These are phyloP conservation scores for Claviceps sp. DNA, from an alignment of 2,329 filamentous ascomycete species.

Conservation along the genomic window DNA sequence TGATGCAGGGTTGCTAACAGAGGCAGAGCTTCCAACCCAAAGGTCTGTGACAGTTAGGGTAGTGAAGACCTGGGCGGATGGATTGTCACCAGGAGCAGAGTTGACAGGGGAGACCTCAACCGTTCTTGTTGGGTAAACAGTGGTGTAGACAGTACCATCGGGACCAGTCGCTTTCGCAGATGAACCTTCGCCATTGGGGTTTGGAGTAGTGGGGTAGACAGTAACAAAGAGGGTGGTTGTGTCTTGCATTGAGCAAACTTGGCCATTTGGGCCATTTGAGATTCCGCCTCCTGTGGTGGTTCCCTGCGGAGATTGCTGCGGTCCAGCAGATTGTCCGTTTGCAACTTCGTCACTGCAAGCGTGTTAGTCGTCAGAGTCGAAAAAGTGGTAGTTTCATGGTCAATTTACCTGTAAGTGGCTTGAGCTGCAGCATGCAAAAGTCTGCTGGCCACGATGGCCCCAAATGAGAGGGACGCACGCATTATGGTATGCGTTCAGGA, in stretches of 20 bases:
- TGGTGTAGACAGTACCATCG: conserved; percentile 9
- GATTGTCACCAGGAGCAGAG: conserved; percentile 6
- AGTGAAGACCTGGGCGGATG: conserved; percentile 18
- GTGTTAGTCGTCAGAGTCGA: not conserved
- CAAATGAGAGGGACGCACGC: conserved; percentile 23
- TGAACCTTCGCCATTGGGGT: conserved; percentile 3
- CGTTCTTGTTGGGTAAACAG: conserved; percentile 14
- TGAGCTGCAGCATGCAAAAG: conserved; percentile 21
- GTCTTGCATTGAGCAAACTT: conserved; percentile 26
- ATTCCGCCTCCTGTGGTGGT: conserved; percentile 4
- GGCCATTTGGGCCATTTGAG: conserved; percentile 5
- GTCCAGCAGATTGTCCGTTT: conserved; percentile 5
- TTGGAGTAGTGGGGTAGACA: conserved; percentile 22
- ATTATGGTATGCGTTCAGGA: conserved; percentile 17
- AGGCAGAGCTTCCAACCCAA: conserved; percentile 14
- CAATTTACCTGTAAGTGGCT: conserved; percentile 20
- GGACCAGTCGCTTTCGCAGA: conserved; percentile 8
- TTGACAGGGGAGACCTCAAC: conserved; percentile 13
- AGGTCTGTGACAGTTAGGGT: conserved; percentile 22
- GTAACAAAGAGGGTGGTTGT: conserved; percentile 37
- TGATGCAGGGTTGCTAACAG: conserved; percentile 4
- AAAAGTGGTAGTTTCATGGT: not conserved
- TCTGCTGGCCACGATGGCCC: conserved; percentile 22
- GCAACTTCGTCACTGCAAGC: conserved; percentile 8
- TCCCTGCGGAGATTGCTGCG: conserved; percentile 2